Base-by-base conservation (phyloP, 768 basidiomycete species). In the Pulveroboletus ravenelii region DNA sequence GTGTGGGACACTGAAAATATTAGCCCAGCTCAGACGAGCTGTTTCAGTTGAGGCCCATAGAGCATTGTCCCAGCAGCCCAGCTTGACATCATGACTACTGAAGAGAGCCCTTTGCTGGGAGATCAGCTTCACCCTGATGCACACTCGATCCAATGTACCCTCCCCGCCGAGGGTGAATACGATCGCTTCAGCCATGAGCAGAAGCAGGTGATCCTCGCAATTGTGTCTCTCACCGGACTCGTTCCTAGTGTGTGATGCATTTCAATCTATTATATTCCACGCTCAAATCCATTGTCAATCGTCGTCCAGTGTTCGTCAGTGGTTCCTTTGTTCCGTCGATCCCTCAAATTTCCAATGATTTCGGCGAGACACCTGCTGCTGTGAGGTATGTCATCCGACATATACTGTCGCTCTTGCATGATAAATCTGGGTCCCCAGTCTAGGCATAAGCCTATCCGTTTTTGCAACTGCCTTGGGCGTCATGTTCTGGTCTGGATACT, bases 251-350 rank as follows among this genome's bases (percentile, higher is more conserved):
- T 42, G 78, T 55, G 12, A 37, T 50, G 10, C 34, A 39, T 43
- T 32, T 37, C 7, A n/a, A 35, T 35, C 36, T 23, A 29, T 23
- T 23, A 23, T 23, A 4, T 38, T 37, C 35, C 6, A 39, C 40
- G 13, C n/a, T 30, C 25, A 43, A 18, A 13, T 41, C 20, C 38
- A 32, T 29, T 41, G 14, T 56, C 30, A 14, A 41, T n/a, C 35
- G 1, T 35, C 35, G 35, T 3, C 1, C 48, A 91, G 88, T 85
- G 34, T 81, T 91, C 52, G 80, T 85, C 0, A 70, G 79, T 7
- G 83, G 80, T 0, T 79, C 79, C 1, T 89, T 91, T 62, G 74
- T 88, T 3, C 88, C 88, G 0, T 81, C 82, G 0, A 85, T 91
- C 48, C 86, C 87, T 0, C 77, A 85, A 44, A 81, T 93, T 40